A percentile compares a stretch with the other conserved stretches of the same genome.
These are phyloP conservation scores for Akanthomyces uredinophilus DNA, from an alignment of 2,329 filamentous ascomycete species.

Conservation along the genomic window DNA sequence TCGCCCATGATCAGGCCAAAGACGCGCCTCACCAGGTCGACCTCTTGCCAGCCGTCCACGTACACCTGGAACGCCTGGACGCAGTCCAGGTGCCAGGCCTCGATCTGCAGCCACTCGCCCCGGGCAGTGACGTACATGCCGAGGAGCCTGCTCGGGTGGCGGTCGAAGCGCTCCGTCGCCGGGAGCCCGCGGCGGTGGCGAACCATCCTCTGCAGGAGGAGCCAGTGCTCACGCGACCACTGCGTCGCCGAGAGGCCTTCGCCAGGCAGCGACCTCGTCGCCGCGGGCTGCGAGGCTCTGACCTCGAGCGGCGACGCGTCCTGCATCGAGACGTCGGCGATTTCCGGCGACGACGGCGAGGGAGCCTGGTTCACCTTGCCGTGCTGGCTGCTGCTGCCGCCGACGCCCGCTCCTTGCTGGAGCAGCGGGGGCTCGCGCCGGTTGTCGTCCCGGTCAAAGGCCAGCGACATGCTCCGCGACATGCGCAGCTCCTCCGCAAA, in stretches of 20 bases:
- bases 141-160: conserved; percentile 33
- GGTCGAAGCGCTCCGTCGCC: conserved; percentile 26
- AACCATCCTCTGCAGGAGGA: conserved; percentile 46
- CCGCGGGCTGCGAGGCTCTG: not conserved
- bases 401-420: not conserved
- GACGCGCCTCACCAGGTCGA: conserved; percentile 44
- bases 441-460: conserved; percentile 13
- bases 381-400: conserved; percentile 17
- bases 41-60: conserved; percentile 47
- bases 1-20: conserved; percentile 50
- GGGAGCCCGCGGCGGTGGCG: conserved; percentile 41
- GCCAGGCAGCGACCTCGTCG: not conserved
- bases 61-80: conserved; percentile 48
- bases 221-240: conserved; percentile 51
- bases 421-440: not conserved
- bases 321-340: conserved; percentile 25
- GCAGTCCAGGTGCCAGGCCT: conserved; percentile 54
- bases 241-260: conserved; percentile 34
- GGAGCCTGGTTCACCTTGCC: conserved; percentile 31
- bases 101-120: conserved; percentile 43
- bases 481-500: conserved; percentile 21
- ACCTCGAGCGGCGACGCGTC: conserved; percentile 23
- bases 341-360: conserved; percentile 16
- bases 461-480: conserved; percentile 18
- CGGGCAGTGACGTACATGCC: conserved; percentile 45